Percentiles rank a stretch among this genome's conserved stretches.
Evolutionary conservation across 805 yeast genomes (phyloP).

Genomic region (Cyberlindnera veronae): DNA sequence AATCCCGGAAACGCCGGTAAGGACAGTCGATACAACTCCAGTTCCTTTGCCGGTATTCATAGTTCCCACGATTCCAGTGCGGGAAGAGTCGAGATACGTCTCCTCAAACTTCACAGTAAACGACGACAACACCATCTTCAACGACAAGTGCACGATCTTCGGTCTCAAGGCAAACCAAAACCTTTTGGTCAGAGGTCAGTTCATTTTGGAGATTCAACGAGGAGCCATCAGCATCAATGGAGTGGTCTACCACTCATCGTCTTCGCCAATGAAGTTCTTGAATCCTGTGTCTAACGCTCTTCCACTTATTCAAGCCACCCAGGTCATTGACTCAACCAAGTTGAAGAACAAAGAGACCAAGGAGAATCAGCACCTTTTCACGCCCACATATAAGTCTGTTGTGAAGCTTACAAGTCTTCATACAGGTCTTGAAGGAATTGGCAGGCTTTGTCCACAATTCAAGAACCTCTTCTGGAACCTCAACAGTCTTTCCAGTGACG

Average conservation of each 20-base stretch:
- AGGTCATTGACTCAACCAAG: conserved; percentile 31
- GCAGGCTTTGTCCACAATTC: conserved; percentile 41
- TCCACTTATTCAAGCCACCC: conserved; percentile 45
- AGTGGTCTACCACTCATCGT: conserved; percentile 30
- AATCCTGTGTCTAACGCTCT: conserved; percentile 33
- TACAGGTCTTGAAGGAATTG: conserved; percentile 46
- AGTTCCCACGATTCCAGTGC: not conserved
- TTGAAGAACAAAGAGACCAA: conserved; percentile 29
- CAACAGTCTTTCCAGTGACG: conserved; percentile 16
- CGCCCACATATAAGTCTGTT: conserved; percentile 41
- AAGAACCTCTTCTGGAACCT: conserved; percentile 37
- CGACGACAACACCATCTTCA: conserved; percentile 36
- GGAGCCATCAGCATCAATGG: conserved; percentile 48
- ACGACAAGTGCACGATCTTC: conserved; percentile 32
- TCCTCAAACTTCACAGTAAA: conserved; percentile 37
- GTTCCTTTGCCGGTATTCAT: not conserved
- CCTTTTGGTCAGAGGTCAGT: conserved; percentile 47
- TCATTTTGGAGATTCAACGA: conserved; percentile 37
- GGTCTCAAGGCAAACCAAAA: conserved; percentile 43
- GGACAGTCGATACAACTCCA: conserved; percentile 1
- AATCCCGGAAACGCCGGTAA: not conserved
- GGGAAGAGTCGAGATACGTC: conserved; percentile 18
- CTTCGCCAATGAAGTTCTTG: conserved; percentile 31
- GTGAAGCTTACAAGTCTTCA: conserved; percentile 33
- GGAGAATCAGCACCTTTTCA: conserved; percentile 37